phyloP scores from a whole-genome alignment of 1,284 basidiomycete species.

The Irpex sp. region DNA sequence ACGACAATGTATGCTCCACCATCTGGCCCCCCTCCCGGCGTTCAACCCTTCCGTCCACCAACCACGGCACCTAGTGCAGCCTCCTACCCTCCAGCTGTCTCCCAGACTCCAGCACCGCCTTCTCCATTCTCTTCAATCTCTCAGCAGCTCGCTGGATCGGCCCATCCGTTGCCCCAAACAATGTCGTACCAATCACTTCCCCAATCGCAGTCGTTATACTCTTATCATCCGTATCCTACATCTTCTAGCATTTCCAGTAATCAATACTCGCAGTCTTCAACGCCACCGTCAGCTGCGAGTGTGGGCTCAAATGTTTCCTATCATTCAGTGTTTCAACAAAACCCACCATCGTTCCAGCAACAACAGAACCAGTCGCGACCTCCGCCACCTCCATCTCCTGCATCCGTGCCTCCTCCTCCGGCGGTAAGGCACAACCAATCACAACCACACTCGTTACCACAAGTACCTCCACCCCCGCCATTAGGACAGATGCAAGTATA shows the following conservation, averaged over 20 bases:
- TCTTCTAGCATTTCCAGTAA: conserved; percentile 21
- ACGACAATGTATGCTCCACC: conserved; percentile 2
- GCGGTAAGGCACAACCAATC: conserved; percentile 1
- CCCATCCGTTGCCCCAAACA: conserved; percentile 21
- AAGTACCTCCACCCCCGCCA: background rate
- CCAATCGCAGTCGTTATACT: conserved; percentile 10
- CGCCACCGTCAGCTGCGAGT: background rate
- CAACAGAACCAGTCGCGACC: background rate
- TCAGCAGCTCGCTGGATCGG: conserved; percentile 17
- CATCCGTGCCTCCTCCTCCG: conserved; percentile 17
- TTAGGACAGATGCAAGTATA: background rate
- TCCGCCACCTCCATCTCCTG: conserved; percentile 4
- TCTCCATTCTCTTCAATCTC: conserved; percentile 22
- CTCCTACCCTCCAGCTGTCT: conserved; percentile 3
- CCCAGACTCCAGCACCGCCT: conserved; percentile 34
- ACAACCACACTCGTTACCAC: background rate
- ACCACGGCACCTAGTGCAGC: conserved; percentile 28
- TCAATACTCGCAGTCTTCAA: conserved; percentile 5
- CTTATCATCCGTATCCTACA: conserved; percentile 19
- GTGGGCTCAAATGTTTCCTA: background rate
- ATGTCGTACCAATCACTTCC: conserved; percentile 16
- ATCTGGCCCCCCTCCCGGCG: background rate
- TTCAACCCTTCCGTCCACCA: conserved; percentile 18
- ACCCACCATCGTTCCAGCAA: background rate
- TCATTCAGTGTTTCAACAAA: background rate